phyloP scores from a whole-genome alignment of 495 filamentous ascomycete genomes.

The Xylaria flabelliformis region DNA sequence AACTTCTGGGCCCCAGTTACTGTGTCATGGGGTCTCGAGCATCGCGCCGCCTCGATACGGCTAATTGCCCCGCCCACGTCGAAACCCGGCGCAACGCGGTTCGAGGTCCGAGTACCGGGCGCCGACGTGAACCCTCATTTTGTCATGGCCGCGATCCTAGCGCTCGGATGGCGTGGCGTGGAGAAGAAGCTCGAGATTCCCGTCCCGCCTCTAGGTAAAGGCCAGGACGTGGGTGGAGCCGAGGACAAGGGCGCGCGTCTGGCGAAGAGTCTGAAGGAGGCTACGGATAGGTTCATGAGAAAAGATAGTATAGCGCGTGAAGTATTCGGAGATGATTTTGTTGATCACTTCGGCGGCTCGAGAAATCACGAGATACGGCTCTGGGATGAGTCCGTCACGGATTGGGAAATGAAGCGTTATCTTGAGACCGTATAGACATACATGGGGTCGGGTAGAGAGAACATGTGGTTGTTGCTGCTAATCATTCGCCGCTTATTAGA shows the following conservation, averaged over 20 bases:
- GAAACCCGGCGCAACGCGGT: conserved; percentile 81
- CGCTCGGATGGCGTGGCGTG: conserved; percentile 85
- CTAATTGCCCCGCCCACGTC: conserved; percentile 87
- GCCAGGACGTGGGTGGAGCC: conserved; percentile 74
- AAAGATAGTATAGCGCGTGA: conserved; percentile 84
- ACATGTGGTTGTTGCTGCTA: neutral
- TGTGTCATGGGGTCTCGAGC: conserved; percentile 95
- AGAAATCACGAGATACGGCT: conserved; percentile 87
- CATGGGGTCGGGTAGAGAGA: neutral
- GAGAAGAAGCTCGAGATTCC: conserved; percentile 86
- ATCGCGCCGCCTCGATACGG: conserved; percentile 89
- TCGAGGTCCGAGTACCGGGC: conserved; percentile 90
- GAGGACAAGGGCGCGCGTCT: conserved; percentile 72
- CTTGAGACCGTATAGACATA: conserved; percentile 71
- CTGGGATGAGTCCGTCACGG: conserved; percentile 95
- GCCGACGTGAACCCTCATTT: conserved; percentile 90
- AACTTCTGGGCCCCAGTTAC: conserved; percentile 99
- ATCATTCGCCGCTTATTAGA: neutral
- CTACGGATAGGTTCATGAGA: conserved; percentile 73
- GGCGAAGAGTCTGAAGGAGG: conserved; percentile 83
- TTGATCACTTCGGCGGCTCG: conserved; percentile 93
- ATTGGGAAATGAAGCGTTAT: conserved; percentile 81
- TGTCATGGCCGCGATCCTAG: conserved; percentile 86
- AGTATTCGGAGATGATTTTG: conserved; percentile 92
- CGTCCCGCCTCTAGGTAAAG: conserved; percentile 82